A percentile compares a stretch with the other conserved stretches of the same genome.
These are phyloP conservation scores for Calonectria hongkongensis DNA, from an alignment of 2,329 filamentous ascomycete species.

Conservation along the genomic window DNA sequence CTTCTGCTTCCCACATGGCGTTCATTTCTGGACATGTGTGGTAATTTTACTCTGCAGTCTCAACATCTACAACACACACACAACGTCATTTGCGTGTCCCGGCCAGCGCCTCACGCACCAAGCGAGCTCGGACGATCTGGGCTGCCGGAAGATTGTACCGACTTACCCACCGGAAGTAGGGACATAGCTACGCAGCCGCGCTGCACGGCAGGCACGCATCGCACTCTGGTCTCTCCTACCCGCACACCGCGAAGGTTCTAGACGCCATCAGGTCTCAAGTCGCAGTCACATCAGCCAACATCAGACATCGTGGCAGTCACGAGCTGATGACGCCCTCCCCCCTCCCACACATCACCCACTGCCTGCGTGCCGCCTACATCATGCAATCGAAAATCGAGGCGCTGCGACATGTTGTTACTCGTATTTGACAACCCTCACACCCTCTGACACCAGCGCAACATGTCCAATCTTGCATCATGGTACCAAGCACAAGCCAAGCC, in stretches of 20 bases:
- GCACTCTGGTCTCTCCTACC: slow-evolving; percentile 4
- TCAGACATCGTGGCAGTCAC: slow-evolving; percentile 28
- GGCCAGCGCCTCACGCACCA: slow-evolving; percentile 3
- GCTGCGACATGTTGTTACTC: background rate
- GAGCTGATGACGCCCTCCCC: slow-evolving; percentile 16
- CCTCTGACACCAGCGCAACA: slow-evolving; percentile 6
- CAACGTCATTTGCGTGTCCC: slow-evolving; percentile 19
- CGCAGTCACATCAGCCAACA: slow-evolving; percentile 30
- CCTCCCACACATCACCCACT: background rate
- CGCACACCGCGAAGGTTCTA: slow-evolving; percentile 17
- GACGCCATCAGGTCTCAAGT: slow-evolving; percentile 27
- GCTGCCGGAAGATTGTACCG: slow-evolving; percentile 7
- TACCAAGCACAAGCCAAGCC: slow-evolving; percentile 5
- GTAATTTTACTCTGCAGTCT: slow-evolving; percentile 20
- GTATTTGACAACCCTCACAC: slow-evolving; percentile 3
- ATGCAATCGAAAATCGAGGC: background rate
- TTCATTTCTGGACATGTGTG: slow-evolving; percentile 17
- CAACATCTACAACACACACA: slow-evolving; percentile 10
- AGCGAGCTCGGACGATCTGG: slow-evolving; percentile 10
- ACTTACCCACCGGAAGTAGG: background rate
- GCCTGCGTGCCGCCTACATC: background rate
- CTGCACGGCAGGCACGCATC: slow-evolving; percentile 16
- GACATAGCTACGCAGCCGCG: background rate
- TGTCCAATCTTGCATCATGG: slow-evolving; percentile 19
- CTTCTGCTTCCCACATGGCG: slow-evolving; percentile 16